phyloP scores from a whole-genome alignment of 441 rosid genomes.

The Biscutella laevigata region DNA sequence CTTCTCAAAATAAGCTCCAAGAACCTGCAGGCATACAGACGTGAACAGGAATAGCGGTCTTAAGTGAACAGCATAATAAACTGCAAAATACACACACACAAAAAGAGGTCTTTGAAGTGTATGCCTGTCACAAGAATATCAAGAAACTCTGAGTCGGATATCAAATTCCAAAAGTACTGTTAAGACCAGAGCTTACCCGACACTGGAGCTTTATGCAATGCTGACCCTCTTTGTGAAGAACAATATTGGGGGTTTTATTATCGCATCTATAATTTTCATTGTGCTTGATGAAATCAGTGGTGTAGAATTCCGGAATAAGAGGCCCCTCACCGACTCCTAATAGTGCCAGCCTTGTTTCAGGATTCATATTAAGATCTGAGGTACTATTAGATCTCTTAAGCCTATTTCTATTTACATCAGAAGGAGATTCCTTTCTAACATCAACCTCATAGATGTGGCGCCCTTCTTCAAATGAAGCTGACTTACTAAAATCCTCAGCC shows the following conservation, averaged over 20 bases:
- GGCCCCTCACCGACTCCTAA: slow-evolving; percentile 50
- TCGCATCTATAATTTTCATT: slow-evolving; percentile 28
- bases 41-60: neutral
- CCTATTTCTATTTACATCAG: slow-evolving; percentile 44
- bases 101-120: slow-evolving; percentile 16
- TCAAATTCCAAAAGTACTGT: slow-evolving; percentile 7
- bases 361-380: slow-evolving; percentile 46
- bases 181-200: slow-evolving; percentile 52
- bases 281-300: slow-evolving; percentile 42
- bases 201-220: slow-evolving; percentile 56
- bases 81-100: slow-evolving; percentile 8
- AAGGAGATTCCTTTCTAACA: slow-evolving; percentile 16
- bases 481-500: slow-evolving; percentile 24
- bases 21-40: slow-evolving; percentile 47
- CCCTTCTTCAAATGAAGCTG: slow-evolving; percentile 25
- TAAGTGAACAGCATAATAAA: neutral
- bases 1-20: slow-evolving; percentile 95
- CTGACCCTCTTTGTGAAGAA: slow-evolving; percentile 38
- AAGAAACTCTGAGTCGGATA: neutral
- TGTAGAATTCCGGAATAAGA: slow-evolving; percentile 66
- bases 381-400: slow-evolving; percentile 86
- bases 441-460: slow-evolving; percentile 26
- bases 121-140: neutral
- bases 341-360: slow-evolving; percentile 41
- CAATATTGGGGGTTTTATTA: slow-evolving; percentile 31